Base-by-base conservation (phyloP, 2,329 filamentous ascomycete genomes). In the Aureobasidium mangrovei region DNA sequence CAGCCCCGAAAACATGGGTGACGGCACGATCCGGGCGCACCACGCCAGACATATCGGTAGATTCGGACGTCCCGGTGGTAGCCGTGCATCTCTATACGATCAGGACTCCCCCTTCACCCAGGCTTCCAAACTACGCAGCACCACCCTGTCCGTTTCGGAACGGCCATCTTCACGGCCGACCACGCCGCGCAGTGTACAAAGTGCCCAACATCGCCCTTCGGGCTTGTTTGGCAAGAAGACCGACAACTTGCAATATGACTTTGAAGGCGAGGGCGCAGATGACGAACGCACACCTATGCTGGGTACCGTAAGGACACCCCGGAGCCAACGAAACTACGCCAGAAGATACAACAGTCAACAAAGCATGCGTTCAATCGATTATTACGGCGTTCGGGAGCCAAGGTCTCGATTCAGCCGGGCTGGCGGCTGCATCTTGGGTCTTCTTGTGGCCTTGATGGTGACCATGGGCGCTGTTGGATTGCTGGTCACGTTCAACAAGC, bases 401-500 rank as follows among this genome's bases (percentile, higher is more conserved):
- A 41, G 49, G 29, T 53, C 49, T 10, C 31, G 49, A 5, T 54
- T 54, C 42, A 54, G 43, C 43, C 82, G 86, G 33, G 88, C 90
- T 63, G 88, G 89, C n/a, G 88, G 89, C 54, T 97, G 90, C 65
- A 75, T 94, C 8, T 80, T 95, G 9, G 78, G 95, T n/a, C 83
- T 85, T 2, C 77, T 94, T 58, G 83, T 96, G 73, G 73, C 96
- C 26, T 71, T 93, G 36, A 74, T 95, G 12, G 81, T 96, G 40
- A 80, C 94, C 45, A 84, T 89, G n/a, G 88, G 88, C 40, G 86
- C 88, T 7, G 84, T 93, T 36, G 88, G 86, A 26, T 93, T 97
- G 68, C 83, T 96, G 70, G 86, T 96, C 70, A 88, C 90, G 43
- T 91, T 91, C 24, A 95, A 91, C 31, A 90, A 95, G 65, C 88